These are phyloP conservation scores for Phytophthora palmivora DNA, from an alignment of 352 stramenopile species.

Conservation along the genomic window DNA sequence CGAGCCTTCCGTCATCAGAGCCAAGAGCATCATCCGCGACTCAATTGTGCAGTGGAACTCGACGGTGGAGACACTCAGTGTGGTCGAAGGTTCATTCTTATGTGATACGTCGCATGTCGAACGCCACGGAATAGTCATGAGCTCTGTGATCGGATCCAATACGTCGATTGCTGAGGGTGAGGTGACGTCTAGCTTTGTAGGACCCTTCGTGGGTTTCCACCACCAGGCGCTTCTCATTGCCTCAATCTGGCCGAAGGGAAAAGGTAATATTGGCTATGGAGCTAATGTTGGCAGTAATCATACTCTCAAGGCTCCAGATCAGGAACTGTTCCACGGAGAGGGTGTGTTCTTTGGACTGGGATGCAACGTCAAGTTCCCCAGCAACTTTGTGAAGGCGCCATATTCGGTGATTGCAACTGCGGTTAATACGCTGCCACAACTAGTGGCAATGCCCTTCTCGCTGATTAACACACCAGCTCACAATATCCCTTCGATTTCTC, in stretches of 20 bases:
- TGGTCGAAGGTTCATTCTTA: conserved; percentile 75
- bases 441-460: conserved; percentile 80
- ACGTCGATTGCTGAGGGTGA: conserved; percentile 90
- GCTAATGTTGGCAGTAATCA: conserved; percentile 98
- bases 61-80: conserved; percentile 67
- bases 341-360: conserved; percentile 96
- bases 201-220: conserved; percentile 95
- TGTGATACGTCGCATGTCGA: conserved; percentile 83
- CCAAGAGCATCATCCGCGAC: conserved; percentile 71
- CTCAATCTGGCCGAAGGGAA: conserved; percentile 91
- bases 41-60: conserved; percentile 79
- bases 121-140: conserved; percentile 86
- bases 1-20: conserved; percentile 51
- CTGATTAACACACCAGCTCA: conserved; percentile 80
- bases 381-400: conserved; percentile 90
- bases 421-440: conserved; percentile 90
- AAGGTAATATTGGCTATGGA: conserved; percentile 94
- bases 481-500: conserved; percentile 81
- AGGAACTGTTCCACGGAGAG: conserved; percentile 94
- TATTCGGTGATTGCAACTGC: conserved; percentile 97
- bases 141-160: conserved; percentile 88
- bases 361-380: conserved; percentile 95
- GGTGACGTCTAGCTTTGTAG: conserved; percentile 91
- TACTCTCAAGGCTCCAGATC: conserved; percentile 90
- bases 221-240: conserved; percentile 94